Conservation (phyloP, 805 yeast species). For the Metschnikowia aberdeeniae region DNA sequence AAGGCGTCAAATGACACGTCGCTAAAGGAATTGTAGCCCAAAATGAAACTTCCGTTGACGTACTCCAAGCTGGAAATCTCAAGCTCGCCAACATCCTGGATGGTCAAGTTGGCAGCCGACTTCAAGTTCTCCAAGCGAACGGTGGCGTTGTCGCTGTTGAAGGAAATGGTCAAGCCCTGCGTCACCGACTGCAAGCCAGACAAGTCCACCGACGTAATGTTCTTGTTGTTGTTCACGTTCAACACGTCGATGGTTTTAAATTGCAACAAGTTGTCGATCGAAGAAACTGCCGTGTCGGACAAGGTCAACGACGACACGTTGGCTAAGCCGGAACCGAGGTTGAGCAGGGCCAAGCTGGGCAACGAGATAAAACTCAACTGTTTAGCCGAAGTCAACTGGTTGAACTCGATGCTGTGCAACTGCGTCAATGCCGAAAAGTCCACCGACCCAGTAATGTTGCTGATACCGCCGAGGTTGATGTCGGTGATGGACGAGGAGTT, state of each 20-base stretch:
- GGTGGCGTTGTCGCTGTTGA: slow-evolving; percentile 33
- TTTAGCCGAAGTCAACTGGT: slow-evolving; percentile 26
- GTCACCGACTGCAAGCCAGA: slow-evolving; percentile 29
- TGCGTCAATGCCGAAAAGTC: slow-evolving; percentile 36
- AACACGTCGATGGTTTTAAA: slow-evolving; percentile 30
- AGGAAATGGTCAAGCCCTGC: slow-evolving; percentile 35
- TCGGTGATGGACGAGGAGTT: slow-evolving; percentile 38
- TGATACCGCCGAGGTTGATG: slow-evolving; percentile 27
- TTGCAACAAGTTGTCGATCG: slow-evolving; percentile 29
- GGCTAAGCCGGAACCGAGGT: slow-evolving; percentile 34
- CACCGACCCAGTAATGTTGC: slow-evolving; percentile 34
- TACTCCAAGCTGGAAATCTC: slow-evolving; percentile 30
- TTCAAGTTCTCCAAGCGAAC: slow-evolving; percentile 30
- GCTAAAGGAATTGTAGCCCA: slow-evolving; percentile 40
- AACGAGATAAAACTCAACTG: slow-evolving; percentile 35
- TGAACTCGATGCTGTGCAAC: slow-evolving; percentile 34
- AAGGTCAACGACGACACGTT: slow-evolving; percentile 31
- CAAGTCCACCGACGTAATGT: slow-evolving; percentile 33
- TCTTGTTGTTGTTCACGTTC: slow-evolving; percentile 42
- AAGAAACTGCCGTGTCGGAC: slow-evolving; percentile 40
- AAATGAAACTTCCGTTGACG: slow-evolving; percentile 38
- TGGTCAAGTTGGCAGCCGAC: slow-evolving; percentile 43
- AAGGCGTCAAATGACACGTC: slow-evolving; percentile 27
- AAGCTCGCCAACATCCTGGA: slow-evolving; percentile 37
- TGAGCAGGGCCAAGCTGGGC: slow-evolving; percentile 38